Conservation (phyloP, 306 rosid genomes). For the Trifolium fragiferum region DNA sequence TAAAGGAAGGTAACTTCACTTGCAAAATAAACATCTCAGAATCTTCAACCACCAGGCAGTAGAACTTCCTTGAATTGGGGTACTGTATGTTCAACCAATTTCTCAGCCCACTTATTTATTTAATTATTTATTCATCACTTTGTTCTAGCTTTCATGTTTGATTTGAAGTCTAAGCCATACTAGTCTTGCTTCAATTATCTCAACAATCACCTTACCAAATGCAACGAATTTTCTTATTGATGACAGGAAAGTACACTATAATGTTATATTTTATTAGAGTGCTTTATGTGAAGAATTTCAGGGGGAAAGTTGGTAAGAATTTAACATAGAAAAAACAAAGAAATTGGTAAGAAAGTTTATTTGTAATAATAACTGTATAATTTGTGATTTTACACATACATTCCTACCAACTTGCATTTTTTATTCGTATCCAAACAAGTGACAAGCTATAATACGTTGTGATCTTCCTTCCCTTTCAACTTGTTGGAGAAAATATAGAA, state of each 20-base stretch:
- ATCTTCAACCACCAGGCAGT: slow-evolving; percentile 65
- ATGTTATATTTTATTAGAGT: slow-evolving; percentile 1
- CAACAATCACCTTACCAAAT: slow-evolving; percentile 34
- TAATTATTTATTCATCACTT: slow-evolving; percentile 31
- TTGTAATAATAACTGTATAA: background rate
- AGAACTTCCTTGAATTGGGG: slow-evolving; percentile 48
- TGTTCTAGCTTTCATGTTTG: slow-evolving; percentile 33
- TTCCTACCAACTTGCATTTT: background rate
- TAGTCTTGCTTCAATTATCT: slow-evolving; percentile 37
- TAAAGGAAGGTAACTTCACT: slow-evolving; percentile 66
- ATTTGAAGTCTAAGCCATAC: slow-evolving; percentile 34
- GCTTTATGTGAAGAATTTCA: background rate
- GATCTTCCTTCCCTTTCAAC: background rate
- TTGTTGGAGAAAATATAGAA: background rate
- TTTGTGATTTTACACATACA: too few species aligned
- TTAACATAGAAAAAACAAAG: background rate
- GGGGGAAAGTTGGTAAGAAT: background rate
- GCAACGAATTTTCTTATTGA: slow-evolving; percentile 29
- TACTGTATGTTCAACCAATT: slow-evolving; percentile 44
- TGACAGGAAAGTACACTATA: slow-evolving; percentile 1
- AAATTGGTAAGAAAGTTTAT: background rate
- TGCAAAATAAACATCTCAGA: slow-evolving; percentile 55
- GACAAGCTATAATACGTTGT: background rate
- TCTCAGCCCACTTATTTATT: slow-evolving; percentile 14
- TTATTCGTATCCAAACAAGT: slow-evolving; percentile 19